A percentile compares a stretch with the other conserved stretches of the same genome.
These are phyloP conservation scores for Linnemannia hyalina DNA, from an alignment of 192 early-diverging fungal species.

Conservation along the genomic window DNA sequence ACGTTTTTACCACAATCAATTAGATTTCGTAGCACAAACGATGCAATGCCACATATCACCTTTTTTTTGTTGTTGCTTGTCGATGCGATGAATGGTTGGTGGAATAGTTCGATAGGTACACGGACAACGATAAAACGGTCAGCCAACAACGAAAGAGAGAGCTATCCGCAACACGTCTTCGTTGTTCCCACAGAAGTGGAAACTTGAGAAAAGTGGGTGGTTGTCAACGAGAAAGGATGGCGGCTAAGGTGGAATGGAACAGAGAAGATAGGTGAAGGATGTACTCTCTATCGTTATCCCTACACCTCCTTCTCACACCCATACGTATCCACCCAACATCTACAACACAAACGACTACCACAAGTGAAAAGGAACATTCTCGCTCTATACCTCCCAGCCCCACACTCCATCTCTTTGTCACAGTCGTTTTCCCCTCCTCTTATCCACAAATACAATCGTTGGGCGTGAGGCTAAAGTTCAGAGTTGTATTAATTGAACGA, in stretches of 20 bases:
- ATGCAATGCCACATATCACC: not conserved
- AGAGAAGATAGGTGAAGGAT: not conserved
- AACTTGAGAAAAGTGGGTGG: not conserved
- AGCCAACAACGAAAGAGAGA: not conserved
- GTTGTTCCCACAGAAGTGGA: not conserved
- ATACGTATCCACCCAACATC: not conserved
- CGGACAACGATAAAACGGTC: not conserved
- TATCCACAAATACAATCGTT: not conserved
- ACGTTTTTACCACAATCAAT: not conserved
- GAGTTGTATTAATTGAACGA: constrained; percentile 24
- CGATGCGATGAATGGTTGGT: not conserved
- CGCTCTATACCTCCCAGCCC: not conserved
- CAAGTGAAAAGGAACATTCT: not conserved
- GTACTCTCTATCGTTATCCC: not conserved
- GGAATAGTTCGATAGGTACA: not conserved
- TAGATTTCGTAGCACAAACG: not conserved
- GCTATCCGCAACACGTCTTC: not conserved
- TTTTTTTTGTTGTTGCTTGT: constrained; percentile 8
- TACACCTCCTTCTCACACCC: not conserved
- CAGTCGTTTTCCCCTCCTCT: not conserved
- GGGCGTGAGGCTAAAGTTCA: constrained; percentile 29
- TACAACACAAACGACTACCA: not conserved
- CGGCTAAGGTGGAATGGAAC: not conserved
- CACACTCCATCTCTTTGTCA: not conserved
- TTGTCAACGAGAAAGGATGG: no score